Base-by-base conservation (phyloP, 192 early-diverging fungal genomes). In the Coemansia sp. region DNA sequence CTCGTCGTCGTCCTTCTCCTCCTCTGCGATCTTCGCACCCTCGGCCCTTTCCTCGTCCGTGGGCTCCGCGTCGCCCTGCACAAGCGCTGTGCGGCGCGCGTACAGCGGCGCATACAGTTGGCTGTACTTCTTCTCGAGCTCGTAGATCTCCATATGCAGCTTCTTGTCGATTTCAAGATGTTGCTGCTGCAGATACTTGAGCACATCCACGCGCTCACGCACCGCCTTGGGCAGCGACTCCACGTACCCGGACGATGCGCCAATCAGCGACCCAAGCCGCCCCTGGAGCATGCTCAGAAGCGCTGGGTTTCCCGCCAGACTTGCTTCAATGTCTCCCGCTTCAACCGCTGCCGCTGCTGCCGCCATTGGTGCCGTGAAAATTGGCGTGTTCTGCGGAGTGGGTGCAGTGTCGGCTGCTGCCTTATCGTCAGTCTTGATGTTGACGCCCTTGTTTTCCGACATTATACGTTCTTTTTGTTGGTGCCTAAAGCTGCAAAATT, bases 111-210 rank as follows among this genome's bases (percentile, higher is more conserved):
- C 85, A 74, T 96, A 93, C 69, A 88, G 74, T 43, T 79, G 80
- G 42, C 88, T 86, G 82, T 95, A 99, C 76, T 98, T 98, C 87
- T 98, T 97, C 82, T 99, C 97, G 34, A 99, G 82, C 43, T 85
- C 93, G 34, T 93, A 77, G 65, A 99, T 89, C 84, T 99, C 96
- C 73, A 93, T 88, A 60, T 92, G 90, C 87, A 98, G 94, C 82
- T 94, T 83, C 53, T 86, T 82, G 81, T 96, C 93, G 19, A 98
- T 80, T 17, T 86, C 87, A 36, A 85, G 74, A 73, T 95, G 94
- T 85, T 96, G 87, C 64, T 88, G 82, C 87, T 96, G 95, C 65
- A 96, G 79, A 66, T 86, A 90, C 83, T 90, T 90, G 67, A 99
- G 86, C 52, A 88, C 90, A 70, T 93, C 89, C 48, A 99, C 65